Percentiles rank a stretch among this genome's conserved stretches.
Conservation (phyloP, 306 rosid genomes). For the Vigna nakashimae region DNA sequence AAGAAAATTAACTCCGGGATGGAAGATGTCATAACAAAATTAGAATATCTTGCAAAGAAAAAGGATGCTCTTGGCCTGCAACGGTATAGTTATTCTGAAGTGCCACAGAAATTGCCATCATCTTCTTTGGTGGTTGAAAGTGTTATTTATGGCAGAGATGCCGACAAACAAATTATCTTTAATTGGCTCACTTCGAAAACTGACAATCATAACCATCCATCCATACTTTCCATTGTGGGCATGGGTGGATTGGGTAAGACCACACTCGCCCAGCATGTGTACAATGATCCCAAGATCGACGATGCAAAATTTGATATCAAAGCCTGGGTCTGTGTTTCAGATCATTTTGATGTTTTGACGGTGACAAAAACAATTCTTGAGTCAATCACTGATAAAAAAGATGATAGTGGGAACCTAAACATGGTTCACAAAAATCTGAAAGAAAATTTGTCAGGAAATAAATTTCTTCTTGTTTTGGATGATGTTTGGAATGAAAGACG, state of each 20-base stretch:
- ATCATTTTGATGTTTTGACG: not conserved
- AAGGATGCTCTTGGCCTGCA: not conserved
- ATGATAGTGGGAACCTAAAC: not conserved
- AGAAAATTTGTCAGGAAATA: not conserved
- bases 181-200: not conserved
- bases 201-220: not conserved
- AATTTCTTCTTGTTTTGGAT: constrained; percentile 1
- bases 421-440: not conserved
- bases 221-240: not conserved
- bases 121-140: not conserved
- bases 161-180: not conserved
- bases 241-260: not conserved
- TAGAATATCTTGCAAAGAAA: not conserved
- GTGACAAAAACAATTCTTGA: not conserved
- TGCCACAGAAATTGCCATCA: not conserved
- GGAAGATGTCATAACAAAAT: not conserved
- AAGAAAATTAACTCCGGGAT: not conserved
- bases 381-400: not conserved
- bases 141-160: not conserved
- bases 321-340: not conserved
- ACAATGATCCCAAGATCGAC: not conserved
- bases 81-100: no score
- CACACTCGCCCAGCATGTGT: not conserved
- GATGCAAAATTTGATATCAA: not conserved
- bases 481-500: not conserved